Evolutionary conservation across 73 alveolate species (phyloP).

Genomic region (Paramecium primaurelia): DNA sequence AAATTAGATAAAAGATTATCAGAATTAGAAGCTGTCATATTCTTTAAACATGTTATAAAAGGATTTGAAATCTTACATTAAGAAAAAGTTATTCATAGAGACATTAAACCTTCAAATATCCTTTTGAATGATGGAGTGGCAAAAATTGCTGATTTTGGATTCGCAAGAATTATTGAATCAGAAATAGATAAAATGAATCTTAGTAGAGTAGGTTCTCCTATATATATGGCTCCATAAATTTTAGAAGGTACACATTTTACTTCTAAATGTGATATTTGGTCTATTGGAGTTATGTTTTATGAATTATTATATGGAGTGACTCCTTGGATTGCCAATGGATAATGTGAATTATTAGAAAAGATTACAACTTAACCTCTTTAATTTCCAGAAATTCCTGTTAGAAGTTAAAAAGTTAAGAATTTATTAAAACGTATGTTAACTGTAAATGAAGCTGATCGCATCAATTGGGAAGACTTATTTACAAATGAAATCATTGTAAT

Average conservation of each 20-base stretch:
- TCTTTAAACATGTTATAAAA: constrained; percentile 51
- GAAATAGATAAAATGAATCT: constrained; percentile 6
- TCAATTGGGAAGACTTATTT: constrained; percentile 55
- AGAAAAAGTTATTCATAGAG: constrained; percentile 65
- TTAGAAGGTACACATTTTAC: constrained; percentile 69
- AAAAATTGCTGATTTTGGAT: constrained; percentile 66
- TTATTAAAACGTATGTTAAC: constrained; percentile 15
- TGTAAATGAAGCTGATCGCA: constrained; percentile 35
- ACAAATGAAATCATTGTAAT: constrained; percentile 34
- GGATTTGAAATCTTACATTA: background rate
- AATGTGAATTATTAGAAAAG: constrained; percentile 31
- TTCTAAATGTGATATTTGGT: constrained; percentile 85
- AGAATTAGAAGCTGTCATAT: constrained; percentile 54
- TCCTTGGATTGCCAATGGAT: constrained; percentile 70
- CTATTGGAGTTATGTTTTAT: constrained; percentile 83
- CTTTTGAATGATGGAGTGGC: constrained; percentile 61
- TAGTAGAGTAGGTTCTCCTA: constrained; percentile 83
- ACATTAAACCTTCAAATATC: constrained; percentile 66
- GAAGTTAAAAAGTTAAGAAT: constrained; percentile 52
- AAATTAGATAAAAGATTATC: constrained; percentile 41
- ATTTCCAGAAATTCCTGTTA: constrained; percentile 53
- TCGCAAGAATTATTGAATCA: constrained; percentile 34
- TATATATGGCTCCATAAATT: constrained; percentile 89
- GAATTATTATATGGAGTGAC: constrained; percentile 82
- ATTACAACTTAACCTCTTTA: constrained; percentile 12